Conservation (phyloP, 1,284 basidiomycete genomes). For the Austroboletus niveus region DNA sequence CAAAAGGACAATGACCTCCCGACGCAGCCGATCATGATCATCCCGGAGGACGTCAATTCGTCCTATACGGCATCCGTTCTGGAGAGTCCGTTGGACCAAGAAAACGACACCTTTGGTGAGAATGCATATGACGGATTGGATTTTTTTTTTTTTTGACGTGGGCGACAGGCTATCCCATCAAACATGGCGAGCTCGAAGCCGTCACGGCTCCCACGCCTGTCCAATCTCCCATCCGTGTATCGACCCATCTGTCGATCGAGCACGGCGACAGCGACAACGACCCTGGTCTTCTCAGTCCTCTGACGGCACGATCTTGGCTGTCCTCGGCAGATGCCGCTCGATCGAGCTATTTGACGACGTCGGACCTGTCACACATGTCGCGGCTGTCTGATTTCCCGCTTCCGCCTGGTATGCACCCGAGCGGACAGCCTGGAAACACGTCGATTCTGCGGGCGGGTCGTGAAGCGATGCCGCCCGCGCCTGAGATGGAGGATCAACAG, state of each 20-base stretch:
- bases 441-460: conserved; percentile 48
- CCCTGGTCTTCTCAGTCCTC: conserved; percentile 8
- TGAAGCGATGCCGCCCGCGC: conserved; percentile 24
- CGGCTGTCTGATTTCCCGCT: conserved; percentile 72
- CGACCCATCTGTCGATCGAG: conserved; percentile 25
- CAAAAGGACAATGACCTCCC: conserved; percentile 20
- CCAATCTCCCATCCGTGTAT: conserved; percentile 15
- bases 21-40: conserved; percentile 35
- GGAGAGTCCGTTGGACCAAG: conserved; percentile 36
- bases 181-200: conserved; percentile 17
- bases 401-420: conserved; percentile 44
- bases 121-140: conserved; percentile 1
- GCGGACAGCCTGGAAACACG: conserved; percentile 35
- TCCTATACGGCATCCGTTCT: conserved; percentile 53
- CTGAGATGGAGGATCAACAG: neutral
- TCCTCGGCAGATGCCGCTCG: conserved; percentile 47
- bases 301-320: conserved; percentile 25
- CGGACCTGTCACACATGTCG: conserved; percentile 60
- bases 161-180: conserved; percentile 25
- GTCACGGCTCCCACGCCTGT: conserved; percentile 11
- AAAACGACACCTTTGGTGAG: conserved; percentile 48
- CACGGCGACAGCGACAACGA: conserved; percentile 11
- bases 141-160: too few relatives aligned
- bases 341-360: conserved; percentile 68
- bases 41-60: conserved; percentile 68